Percentiles rank a stretch among this genome's conserved stretches.
These are phyloP conservation scores for Zygosaccharomyces lentus DNA, from an alignment of 805 yeast genomes.

Conservation along the genomic window DNA sequence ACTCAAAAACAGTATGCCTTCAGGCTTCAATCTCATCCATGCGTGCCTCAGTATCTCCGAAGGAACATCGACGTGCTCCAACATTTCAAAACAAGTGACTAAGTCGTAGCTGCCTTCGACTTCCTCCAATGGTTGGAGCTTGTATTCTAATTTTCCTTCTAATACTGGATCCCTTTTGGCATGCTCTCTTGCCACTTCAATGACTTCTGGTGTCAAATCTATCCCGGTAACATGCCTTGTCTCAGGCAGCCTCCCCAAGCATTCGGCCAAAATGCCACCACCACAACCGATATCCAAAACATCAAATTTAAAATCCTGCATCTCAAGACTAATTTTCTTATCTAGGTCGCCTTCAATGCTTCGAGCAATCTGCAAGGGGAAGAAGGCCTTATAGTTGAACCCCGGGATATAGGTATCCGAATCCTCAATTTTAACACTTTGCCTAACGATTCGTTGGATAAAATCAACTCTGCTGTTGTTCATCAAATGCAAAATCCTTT, in stretches of 20 bases:
- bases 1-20: constrained; percentile 78
- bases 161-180: constrained; percentile 60
- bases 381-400: constrained; percentile 53
- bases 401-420: constrained; percentile 69
- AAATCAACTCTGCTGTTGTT: constrained; percentile 86
- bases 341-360: constrained; percentile 53
- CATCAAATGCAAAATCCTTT: constrained; percentile 91
- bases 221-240: constrained; percentile 69
- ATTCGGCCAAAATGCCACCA: constrained; percentile 91
- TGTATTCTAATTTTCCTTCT: constrained; percentile 52
- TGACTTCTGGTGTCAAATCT: constrained; percentile 79
- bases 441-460: constrained; percentile 55
- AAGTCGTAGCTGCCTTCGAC: constrained; percentile 55
- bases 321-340: constrained; percentile 33
- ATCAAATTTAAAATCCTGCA: constrained; percentile 37
- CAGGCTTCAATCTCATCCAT: constrained; percentile 57
- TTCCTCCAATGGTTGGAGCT: constrained; percentile 59
- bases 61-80: constrained; percentile 92
- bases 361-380: constrained; percentile 53
- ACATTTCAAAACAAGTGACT: constrained; percentile 87
- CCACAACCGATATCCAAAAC: constrained; percentile 96
- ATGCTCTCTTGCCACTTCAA: constrained; percentile 75
- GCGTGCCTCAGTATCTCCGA: constrained; percentile 66
- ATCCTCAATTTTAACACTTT: constrained; percentile 24
- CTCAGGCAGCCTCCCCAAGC: constrained; percentile 69